Percentiles rank a stretch among this genome's conserved stretches.
These are phyloP conservation scores for Fusarium newnesense DNA, from an alignment of 2,329 filamentous ascomycete species.

Conservation along the genomic window DNA sequence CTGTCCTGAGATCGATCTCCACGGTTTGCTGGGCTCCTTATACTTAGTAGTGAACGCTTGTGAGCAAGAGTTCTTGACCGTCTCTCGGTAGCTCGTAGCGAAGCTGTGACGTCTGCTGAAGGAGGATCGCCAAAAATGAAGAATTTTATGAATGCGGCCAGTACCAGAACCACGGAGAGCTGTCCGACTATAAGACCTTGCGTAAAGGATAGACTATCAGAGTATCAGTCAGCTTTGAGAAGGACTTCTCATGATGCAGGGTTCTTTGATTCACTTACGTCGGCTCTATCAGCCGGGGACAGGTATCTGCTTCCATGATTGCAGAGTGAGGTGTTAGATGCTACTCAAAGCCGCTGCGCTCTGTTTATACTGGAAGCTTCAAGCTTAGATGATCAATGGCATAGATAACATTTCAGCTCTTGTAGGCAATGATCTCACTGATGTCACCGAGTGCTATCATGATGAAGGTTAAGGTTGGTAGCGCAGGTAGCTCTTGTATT, in stretches of 20 bases:
- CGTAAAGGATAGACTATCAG: conserved; percentile 81
- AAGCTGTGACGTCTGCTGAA: conserved; percentile 81
- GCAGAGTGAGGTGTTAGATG: not conserved
- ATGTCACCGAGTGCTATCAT: conserved; percentile 29
- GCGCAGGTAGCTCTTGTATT: conserved; percentile 19
- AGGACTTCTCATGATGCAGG: conserved; percentile 10
- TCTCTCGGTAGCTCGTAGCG: conserved; percentile 78
- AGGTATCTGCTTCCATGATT: conserved; percentile 55
- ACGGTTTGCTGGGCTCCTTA: conserved; percentile 59
- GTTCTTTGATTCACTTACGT: conserved; percentile 46
- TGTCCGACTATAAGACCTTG: conserved; percentile 94
- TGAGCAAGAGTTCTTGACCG: conserved; percentile 80
- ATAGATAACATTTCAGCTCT: conserved; percentile 3
- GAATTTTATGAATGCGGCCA: conserved; percentile 98
- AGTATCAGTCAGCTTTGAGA: not conserved
- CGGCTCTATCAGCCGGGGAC: conserved; percentile 56
- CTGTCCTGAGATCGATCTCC: conserved; percentile 55
- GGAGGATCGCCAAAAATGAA: conserved; percentile 98
- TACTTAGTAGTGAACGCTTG: conserved; percentile 75
- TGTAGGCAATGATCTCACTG: conserved; percentile 9
- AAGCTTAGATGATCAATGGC: not conserved
- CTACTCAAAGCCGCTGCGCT: not conserved
- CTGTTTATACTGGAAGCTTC: not conserved
- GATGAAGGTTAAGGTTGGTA: conserved; percentile 18
- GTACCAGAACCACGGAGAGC: conserved; percentile 87